Base-by-base conservation (phyloP, 495 filamentous ascomycete genomes). In the Penicillium subrubescens region DNA sequence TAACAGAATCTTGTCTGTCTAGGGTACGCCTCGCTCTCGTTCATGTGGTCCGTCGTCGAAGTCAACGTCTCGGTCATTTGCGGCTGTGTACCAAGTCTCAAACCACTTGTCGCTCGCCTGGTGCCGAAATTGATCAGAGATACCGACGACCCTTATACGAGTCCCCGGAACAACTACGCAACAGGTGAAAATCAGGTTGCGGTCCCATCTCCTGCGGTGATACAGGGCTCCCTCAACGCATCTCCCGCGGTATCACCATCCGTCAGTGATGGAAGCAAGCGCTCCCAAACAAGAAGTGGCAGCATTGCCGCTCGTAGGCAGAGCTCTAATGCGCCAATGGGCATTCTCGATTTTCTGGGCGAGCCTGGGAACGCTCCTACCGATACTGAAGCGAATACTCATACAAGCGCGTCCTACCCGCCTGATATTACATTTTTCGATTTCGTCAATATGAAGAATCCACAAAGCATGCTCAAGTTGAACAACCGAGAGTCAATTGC, bases 41-140 rank as follows among this genome's bases (percentile, higher is more conserved):
- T 96, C 72, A 93, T 97, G 89, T 97, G 93, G 93, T 94, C 90
- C 19, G 91, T 88, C 10, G 86, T 97, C 63, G 93, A 97, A 74
- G 92, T 97, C 74, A 93, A 96, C 68, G 82, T 93, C 8, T 93
- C 93, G 8, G 91, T 97, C 60, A 89, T 94, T 46, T 95, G 91
- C 62, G 93, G 88, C 53, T 97, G 92, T 68, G 89, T 96, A 31
- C 94, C 93, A 15, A 94, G 90, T 21, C 79, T 97, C 65, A 97
- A 97, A 70, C 94, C 94, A 15, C 81, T 97, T 19, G 87, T 92
- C 60, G 86, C 91, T 48, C 86, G 86, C 11, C 84, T 95, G 53
- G 73, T 94, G 25, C 94, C 94, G 5, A 82, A 86, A 48, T 82
- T 95, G 78, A 82, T 95, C 37, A 82, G 81, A 27, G 82, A 84